A percentile compares a stretch with the other conserved stretches of the same genome.
Evolutionary conservation across 768 basidiomycete genomes (phyloP).

Genomic region (Lactifluus pinguis): DNA sequence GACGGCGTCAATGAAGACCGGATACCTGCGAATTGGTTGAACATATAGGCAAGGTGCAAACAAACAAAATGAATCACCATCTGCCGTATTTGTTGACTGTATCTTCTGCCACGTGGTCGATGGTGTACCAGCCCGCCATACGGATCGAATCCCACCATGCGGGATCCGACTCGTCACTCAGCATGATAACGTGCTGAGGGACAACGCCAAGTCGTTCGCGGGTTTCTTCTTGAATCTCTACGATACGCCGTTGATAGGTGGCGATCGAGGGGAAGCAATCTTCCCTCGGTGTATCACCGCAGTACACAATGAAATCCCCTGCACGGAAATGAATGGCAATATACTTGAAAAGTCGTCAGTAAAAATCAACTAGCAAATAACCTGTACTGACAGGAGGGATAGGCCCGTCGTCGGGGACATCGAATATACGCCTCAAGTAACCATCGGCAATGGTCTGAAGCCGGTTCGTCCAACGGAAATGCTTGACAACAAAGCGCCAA

Average conservation of each 20-base stretch:
- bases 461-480: constrained; percentile 28
- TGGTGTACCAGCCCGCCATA: constrained; percentile 29
- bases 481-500: constrained; percentile 29
- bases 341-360: not conserved
- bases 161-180: constrained; percentile 35
- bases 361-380: not conserved
- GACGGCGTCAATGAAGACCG: constrained; percentile 62
- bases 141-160: constrained; percentile 32
- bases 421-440: constrained; percentile 27
- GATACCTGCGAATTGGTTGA: constrained; percentile 42
- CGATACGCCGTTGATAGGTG: constrained; percentile 19
- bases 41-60: not conserved
- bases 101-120: constrained; percentile 27
- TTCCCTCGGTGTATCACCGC: constrained; percentile 22
- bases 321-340: constrained; percentile 14
- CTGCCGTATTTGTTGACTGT: constrained; percentile 29
- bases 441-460: constrained; percentile 25
- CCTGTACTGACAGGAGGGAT: constrained; percentile 27
- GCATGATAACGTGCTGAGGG: constrained; percentile 32
- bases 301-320: constrained; percentile 24
- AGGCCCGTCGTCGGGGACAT: constrained; percentile 20
- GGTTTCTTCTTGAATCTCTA: constrained; percentile 33
- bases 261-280: constrained; percentile 34
- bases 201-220: constrained; percentile 24
- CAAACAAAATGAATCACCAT: constrained; percentile 24